phyloP scores from a whole-genome alignment of 2,329 filamentous ascomycete genomes.

The Paramyrothecium roridum region DNA sequence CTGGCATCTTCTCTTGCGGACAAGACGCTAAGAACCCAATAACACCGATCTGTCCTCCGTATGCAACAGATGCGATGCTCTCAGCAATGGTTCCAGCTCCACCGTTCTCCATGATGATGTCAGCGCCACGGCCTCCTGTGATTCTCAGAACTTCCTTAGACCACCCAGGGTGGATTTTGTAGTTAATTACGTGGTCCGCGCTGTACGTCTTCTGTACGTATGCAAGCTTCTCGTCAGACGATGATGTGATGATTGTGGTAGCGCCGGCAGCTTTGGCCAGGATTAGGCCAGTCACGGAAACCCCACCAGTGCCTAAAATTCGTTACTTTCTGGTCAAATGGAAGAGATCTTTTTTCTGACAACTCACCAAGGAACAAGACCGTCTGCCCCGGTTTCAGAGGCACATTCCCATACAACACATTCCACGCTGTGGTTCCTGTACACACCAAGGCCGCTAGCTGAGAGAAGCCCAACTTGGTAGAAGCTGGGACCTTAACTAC shows the following conservation, averaged over 20 bases:
- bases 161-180: slow-evolving; percentile 42
- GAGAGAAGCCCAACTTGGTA: slow-evolving; percentile 25
- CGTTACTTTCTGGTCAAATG: neutral
- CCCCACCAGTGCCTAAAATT: slow-evolving; percentile 40
- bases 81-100: slow-evolving; percentile 38
- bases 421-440: slow-evolving; percentile 47
- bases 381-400: slow-evolving; percentile 35
- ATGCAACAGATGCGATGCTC: slow-evolving; percentile 39
- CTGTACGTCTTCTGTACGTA: slow-evolving; percentile 30
- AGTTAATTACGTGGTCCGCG: slow-evolving; percentile 46
- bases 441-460: slow-evolving; percentile 35
- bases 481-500: slow-evolving; percentile 36
- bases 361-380: slow-evolving; percentile 28
- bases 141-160: slow-evolving; percentile 37
- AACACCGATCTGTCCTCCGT: slow-evolving; percentile 41
- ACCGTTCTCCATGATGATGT: slow-evolving; percentile 35
- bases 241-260: slow-evolving; percentile 46
- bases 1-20: slow-evolving; percentile 4
- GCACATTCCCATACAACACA: slow-evolving; percentile 37
- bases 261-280: slow-evolving; percentile 43
- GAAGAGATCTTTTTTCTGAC: neutral
- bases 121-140: slow-evolving; percentile 40
- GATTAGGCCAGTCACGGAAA: slow-evolving; percentile 39
- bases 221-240: slow-evolving; percentile 44
- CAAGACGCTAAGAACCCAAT: slow-evolving; percentile 35